phyloP scores from a whole-genome alignment of 1,284 basidiomycete genomes.

The Gomphus bonarii region DNA sequence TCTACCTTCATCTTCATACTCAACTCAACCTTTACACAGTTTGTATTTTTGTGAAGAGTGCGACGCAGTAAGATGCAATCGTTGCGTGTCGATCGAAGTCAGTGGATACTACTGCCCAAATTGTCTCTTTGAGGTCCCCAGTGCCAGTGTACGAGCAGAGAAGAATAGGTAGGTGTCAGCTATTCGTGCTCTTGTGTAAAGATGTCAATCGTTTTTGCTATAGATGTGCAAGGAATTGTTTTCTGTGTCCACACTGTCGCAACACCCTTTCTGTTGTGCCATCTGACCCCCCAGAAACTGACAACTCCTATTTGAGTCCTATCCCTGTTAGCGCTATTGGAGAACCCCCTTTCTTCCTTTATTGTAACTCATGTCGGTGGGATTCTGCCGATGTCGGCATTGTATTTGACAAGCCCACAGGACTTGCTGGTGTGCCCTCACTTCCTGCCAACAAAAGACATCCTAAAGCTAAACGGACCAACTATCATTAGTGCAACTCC shows the following conservation, averaged over 20 bases:
- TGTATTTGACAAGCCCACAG: conserved; percentile 93
- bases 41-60: conserved; percentile 99
- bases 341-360: conserved; percentile 83
- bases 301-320: conserved; percentile 38
- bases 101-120: conserved; percentile 97
- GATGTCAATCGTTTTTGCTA: background rate
- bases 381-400: conserved; percentile 86
- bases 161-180: conserved; percentile 67
- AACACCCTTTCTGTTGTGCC: conserved; percentile 84
- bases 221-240: conserved; percentile 97
- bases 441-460: background rate
- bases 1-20: conserved; percentile 59
- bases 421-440: conserved; percentile 64
- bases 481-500: conserved; percentile 66
- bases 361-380: conserved; percentile 92
- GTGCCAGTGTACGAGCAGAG: conserved; percentile 90
- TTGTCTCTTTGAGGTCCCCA: conserved; percentile 98
- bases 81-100: conserved; percentile 87
- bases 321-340: conserved; percentile 49
- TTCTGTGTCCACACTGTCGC: conserved; percentile 87
- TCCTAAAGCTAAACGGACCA: background rate
- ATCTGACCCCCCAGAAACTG: conserved; percentile 67
- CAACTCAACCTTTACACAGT: conserved; percentile 73
- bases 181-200: background rate
- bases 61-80: conserved; percentile 86